Conservation (phyloP, 129 eudicot genomes). For the Deinandra increscens region DNA sequence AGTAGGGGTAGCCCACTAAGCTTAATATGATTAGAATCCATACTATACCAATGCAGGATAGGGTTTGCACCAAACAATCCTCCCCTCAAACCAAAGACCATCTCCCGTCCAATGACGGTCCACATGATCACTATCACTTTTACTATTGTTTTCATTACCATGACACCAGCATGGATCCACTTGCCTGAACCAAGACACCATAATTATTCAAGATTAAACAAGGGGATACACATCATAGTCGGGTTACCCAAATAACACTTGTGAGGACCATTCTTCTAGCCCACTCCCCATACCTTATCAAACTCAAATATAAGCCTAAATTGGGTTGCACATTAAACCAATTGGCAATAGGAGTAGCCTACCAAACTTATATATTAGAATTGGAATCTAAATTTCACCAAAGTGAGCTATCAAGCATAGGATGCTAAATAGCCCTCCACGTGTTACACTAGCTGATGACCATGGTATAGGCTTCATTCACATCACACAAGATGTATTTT, state of each 20-base stretch:
- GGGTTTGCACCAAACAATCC: neutral
- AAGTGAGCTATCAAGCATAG: constrained; percentile 4
- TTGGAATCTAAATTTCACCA: neutral
- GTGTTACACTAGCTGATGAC: neutral
- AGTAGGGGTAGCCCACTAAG: neutral
- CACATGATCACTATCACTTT: neutral
- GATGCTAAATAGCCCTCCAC: neutral
- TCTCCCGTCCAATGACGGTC: neutral
- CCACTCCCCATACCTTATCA: neutral
- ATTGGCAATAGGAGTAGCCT: neutral
- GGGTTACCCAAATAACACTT: no score
- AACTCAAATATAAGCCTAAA: neutral
- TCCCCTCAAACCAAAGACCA: neutral
- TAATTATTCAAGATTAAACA: no score
- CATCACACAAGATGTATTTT: neutral
- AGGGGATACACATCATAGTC: no score
- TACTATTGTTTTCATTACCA: no score
- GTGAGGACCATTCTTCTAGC: no score
- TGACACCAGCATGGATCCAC: no score
- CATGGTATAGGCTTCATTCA: neutral
- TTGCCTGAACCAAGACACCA: no score
- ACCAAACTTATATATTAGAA: neutral
- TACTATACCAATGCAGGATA: neutral
- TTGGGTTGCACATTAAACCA: neutral
- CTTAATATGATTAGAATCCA: neutral